Evolutionary conservation across 2,329 filamentous ascomycete species (phyloP), one percentile per base, ranked within the genome.

Genomic region (Zasmidium angulare): DNA sequence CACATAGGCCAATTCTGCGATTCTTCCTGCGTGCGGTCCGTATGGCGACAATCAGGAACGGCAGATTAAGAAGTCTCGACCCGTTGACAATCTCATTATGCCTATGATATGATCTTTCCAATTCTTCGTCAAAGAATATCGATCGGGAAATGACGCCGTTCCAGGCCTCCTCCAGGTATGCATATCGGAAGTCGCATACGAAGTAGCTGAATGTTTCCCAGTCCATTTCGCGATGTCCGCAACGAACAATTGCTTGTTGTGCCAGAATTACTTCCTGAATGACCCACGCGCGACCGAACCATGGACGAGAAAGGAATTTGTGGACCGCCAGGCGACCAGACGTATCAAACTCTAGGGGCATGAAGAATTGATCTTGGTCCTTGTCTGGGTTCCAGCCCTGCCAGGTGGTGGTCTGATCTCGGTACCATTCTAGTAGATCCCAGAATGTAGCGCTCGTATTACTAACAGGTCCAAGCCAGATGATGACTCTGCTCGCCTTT

Each of bases 381-480:
- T 43, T 7, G 14, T 43, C 36, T 9, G 36, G 12, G 14, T 43
- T 7, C 12, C 4, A 7, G 11, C 7, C 36, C n/a, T 43, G 36
- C 36, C 36, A 43, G 11, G 4, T 3, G 36, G n/a, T 43, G 3
- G 6, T 43, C 36, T 4, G 3, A 17, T 3, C 14, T 10, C 36
- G 36, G n/a, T 43, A 43, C 36, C 6, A 43, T 3, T 43, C 36
- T 17, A 43, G 36, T 43, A 43, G 6, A 9, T 43, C 6, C 36
- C 36, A 43, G 36, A 43, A 43, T 17, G 14, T 43, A 7, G 36
- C 36, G n/a, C 36, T 43, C 7, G 36, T 43, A 17, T 43, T 43
- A 17, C 12, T 43, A 17, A 43, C n/a, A 14, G 52, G 57, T 7
- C 59, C 61, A 1, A 63, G 55, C 61, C 61, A 63, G 29, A 56